A percentile compares a stretch with the other conserved stretches of the same genome.
These are phyloP conservation scores for Balakata baccata DNA, from an alignment of 345 rosid species.

Conservation along the genomic window DNA sequence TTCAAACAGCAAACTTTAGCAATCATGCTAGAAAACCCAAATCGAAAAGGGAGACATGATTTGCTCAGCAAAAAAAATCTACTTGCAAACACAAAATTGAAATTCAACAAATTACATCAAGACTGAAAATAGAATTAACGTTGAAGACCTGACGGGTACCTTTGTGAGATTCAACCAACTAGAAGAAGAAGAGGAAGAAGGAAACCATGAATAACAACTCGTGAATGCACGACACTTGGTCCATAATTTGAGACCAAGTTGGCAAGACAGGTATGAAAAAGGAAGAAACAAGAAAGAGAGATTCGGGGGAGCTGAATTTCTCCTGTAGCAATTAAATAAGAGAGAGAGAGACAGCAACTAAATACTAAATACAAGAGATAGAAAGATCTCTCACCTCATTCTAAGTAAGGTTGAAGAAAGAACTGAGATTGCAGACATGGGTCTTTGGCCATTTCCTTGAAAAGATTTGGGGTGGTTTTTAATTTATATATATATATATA, in stretches of 20 bases:
- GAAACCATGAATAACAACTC: neutral
- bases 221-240: slow-evolving; percentile 8
- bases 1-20: too few species aligned
- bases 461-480: slow-evolving; percentile 20
- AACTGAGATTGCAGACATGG: slow-evolving; percentile 18
- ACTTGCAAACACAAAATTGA: neutral
- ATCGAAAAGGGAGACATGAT: neutral
- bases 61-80: too few species aligned
- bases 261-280: neutral
- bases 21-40: too few species aligned
- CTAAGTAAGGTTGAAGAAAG: neutral
- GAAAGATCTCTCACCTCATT: slow-evolving; percentile 19
- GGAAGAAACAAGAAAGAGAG: neutral
- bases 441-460: slow-evolving; percentile 14
- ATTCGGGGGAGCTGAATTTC: slow-evolving; percentile 10
- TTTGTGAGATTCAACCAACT: neutral
- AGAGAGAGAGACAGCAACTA: neutral
- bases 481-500: neutral
- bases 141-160: slow-evolving; percentile 9
- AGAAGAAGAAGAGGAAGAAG: neutral
- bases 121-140: slow-evolving; percentile 1
- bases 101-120: neutral
- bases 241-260: slow-evolving; percentile 15
- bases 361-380: neutral
- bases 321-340: neutral